Evolutionary conservation across 2,329 filamentous ascomycete species (phyloP).

Genomic region (Allantophomopsis cytisporea): DNA sequence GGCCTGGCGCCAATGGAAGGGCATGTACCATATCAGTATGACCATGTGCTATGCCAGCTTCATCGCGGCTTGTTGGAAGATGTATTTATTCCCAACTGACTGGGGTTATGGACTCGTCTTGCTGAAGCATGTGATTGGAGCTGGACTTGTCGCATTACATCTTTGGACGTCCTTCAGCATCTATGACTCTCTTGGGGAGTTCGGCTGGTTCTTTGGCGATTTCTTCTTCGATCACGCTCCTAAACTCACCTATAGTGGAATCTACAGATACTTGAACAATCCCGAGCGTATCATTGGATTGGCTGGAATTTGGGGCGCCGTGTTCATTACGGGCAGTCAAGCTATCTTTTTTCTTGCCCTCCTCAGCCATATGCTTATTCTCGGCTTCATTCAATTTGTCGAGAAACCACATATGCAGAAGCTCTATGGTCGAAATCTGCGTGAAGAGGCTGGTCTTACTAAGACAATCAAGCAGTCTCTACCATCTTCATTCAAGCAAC

Average conservation of each 20-base stretch:
- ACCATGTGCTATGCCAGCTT: constrained; percentile 82
- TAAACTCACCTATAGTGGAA: constrained; percentile 89
- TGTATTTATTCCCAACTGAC: constrained; percentile 77
- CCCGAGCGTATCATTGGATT: constrained; percentile 88
- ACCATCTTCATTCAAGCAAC: constrained; percentile 68
- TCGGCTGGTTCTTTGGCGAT: constrained; percentile 98
- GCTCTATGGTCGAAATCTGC: constrained; percentile 75
- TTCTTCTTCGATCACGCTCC: constrained; percentile 90
- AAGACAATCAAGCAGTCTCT: constrained; percentile 82
- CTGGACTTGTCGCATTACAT: constrained; percentile 70
- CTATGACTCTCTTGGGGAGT: constrained; percentile 91
- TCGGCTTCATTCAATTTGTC: constrained; percentile 83
- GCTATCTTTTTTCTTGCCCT: constrained; percentile 79
- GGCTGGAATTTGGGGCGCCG: constrained; percentile 90
- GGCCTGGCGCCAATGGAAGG: constrained; percentile 97
- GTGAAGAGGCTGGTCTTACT: constrained; percentile 78
- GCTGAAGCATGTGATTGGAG: constrained; percentile 76
- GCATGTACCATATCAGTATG: constrained; percentile 86
- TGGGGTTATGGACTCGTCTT: constrained; percentile 80
- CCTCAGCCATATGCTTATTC: constrained; percentile 69
- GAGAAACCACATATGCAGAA: constrained; percentile 98
- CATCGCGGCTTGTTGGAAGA: constrained; percentile 86
- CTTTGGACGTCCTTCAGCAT: constrained; percentile 88
- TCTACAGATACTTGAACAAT: constrained; percentile 97
- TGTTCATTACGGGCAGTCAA: constrained; percentile 82